Base-by-base conservation (phyloP, 441 rosid species). In the Isatis lusitanica region DNA sequence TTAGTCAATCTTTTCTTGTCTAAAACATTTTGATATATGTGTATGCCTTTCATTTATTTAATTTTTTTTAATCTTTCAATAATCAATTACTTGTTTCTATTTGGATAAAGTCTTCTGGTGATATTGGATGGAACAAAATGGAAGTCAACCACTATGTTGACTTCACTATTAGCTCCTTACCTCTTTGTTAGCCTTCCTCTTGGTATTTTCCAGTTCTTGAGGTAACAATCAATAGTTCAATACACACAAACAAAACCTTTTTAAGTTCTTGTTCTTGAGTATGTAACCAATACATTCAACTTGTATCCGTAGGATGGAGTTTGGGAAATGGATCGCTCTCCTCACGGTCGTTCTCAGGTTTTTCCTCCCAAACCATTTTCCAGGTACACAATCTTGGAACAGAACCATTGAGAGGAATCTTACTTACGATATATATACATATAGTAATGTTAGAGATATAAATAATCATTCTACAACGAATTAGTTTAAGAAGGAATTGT, bases 121-220 rank as follows among this genome's bases (percentile, higher is more conserved):
- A 35, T 64, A 33, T 33, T 73, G 58, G 71, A 73, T 55, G 40
- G n/a, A 55, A 64, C 71, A 1, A 73, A 73, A 64, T 64, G 70
- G 70, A 55, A 64, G 50, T 44, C 65, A 73, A 53, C 42, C 55
- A 53, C 33, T 17, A 42, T 72, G 13, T 13, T 2, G 9, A 51
- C 56, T 40, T 53, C 70, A 42, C 1, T 42, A 18, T 52, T 63
- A 31, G 56, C 76, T 72, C 70, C n/a, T 6, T 72, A 63, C 11
- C 56, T 72, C 38, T 72, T 63, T 28, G 2, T 2, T 21, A 53
- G 76, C 55, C 64, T 63, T 31, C 76, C 64, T 55, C 47, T 18
- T 0, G 39, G 55, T 64, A 24, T 73, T 21, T 73, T 55, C 38
- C 30, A 63, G 30, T 43, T 73, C 48, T 52, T 73, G 17, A 56